Percentiles rank a stretch among this genome's conserved stretches.
These are phyloP conservation scores for Nannizzia gypsea DNA, from an alignment of 2,329 filamentous ascomycete genomes.

Conservation along the genomic window DNA sequence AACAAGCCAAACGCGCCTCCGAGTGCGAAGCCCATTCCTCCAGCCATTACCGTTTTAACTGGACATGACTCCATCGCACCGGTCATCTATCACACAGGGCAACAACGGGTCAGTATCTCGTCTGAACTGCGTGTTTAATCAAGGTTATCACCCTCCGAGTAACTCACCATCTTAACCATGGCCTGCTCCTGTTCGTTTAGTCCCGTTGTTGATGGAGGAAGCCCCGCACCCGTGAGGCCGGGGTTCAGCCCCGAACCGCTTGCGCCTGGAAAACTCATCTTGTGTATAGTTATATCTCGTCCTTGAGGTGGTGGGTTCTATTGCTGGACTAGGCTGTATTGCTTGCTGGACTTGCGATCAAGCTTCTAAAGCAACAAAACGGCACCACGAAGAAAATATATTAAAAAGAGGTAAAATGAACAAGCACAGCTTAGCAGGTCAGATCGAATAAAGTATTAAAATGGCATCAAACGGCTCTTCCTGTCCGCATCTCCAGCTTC, in stretches of 20 bases:
- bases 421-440: no score
- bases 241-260: constrained; percentile 19
- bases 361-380: no score
- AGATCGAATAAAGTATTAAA: no score
- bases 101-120: constrained; percentile 4
- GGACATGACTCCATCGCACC: constrained; percentile 82
- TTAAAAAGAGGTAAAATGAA: background rate
- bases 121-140: background rate
- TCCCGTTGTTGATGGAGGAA: constrained; percentile 21
- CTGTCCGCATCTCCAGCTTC: no score
- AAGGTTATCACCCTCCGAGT: background rate
- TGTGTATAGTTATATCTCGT: background rate
- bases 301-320: background rate
- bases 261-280: constrained; percentile 30
- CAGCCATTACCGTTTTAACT: constrained; percentile 77
- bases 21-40: constrained; percentile 86
- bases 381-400: background rate
- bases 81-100: constrained; percentile 51
- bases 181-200: constrained; percentile 38
- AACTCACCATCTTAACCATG: constrained; percentile 37
- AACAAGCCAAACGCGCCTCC: constrained; percentile 92
- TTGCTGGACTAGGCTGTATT: background rate
- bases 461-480: no score
- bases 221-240: constrained; percentile 15
- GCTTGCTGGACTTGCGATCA: background rate